Percentiles rank a stretch among this genome's conserved stretches.
Evolutionary conservation across 2,329 filamentous ascomycete species (phyloP).

Genomic region (Rhynchosporium agropyri): DNA sequence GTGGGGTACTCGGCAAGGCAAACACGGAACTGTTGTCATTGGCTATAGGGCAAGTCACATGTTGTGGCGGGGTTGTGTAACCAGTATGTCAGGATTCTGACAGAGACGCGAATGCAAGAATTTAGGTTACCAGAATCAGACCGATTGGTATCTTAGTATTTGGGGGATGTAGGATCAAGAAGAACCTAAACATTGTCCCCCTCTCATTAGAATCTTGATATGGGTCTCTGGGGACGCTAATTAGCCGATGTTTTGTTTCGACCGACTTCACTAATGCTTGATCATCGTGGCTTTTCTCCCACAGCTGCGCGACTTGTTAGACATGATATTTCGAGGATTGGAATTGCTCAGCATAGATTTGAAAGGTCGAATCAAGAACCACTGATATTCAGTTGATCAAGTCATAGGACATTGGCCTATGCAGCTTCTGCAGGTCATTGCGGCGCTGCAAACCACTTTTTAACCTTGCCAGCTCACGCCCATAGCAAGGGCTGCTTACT

Average conservation of each 20-base stretch:
- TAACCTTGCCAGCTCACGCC: too few relatives aligned
- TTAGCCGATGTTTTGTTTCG: neutral
- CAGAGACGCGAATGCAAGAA: neutral
- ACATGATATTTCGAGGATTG: neutral
- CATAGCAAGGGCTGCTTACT: too few relatives aligned
- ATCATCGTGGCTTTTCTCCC: neutral
- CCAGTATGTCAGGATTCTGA: neutral
- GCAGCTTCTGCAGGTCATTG: too few relatives aligned
- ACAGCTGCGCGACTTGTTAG: neutral
- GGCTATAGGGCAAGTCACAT: neutral
- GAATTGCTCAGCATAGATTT: too few relatives aligned
- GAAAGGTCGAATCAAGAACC: too few relatives aligned
- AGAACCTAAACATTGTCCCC: neutral
- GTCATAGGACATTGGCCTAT: too few relatives aligned
- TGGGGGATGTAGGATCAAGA: too few relatives aligned
- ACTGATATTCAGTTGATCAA: too few relatives aligned
- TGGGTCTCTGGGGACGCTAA: neutral
- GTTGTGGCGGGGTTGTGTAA: conserved; percentile 1
- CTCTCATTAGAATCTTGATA: neutral
- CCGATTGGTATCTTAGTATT: too few relatives aligned
- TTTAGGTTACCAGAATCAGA: neutral
- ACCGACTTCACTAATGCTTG: neutral
- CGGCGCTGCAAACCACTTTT: too few relatives aligned
- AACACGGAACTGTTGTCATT: neutral
- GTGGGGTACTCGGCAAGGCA: too few relatives aligned